Base-by-base conservation (phyloP, 1,284 basidiomycete genomes). In the Fomitopsis pinicola region DNA sequence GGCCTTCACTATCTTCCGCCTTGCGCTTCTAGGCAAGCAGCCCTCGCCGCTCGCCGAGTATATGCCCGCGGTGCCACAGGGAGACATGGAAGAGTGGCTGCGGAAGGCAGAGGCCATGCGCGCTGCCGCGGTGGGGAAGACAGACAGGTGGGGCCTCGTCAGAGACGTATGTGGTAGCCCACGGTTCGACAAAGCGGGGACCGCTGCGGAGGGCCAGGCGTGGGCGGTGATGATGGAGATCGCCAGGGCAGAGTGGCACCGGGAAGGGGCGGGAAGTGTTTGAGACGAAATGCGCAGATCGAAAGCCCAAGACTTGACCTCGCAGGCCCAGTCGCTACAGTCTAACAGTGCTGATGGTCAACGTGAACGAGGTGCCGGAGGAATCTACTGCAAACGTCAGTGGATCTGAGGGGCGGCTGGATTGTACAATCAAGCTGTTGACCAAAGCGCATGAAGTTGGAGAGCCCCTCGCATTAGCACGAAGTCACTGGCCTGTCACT, bases 111-210 rank as follows among this genome's bases (percentile, higher is more conserved):
- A 59, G 10, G 28, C 14, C 35, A 65, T 70, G 64, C 57, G 61
- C 5, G 55, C 57, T 2, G 69, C 69, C 0, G 66, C 66, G 1
- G 50, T 61, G 26, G 48, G 5, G 33, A 68, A 68, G 63, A 67
- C 63, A 17, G 71, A 72, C 55, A 22, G 35, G 26, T 71, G 62
- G 64, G 68, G 69, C 1, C 66, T 71, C 40, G 67, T 72, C 40
- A 61, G 63, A 42, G 67, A 64, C 45, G 70, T 71, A 28, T 72
- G 68, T 59, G 68, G 68, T 22, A 69, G 67, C 52, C 69, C 68
- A 1, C 62, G 30, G 4, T 72, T 72, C 55, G 63, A 69, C 57
- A 48, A 56, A 38, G 58, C 68, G 2, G 69, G 68, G 0, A 69
- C 68, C 3, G 68, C 67, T 3, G 63, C 68, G 42, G 69, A 70